Base-by-base conservation (phyloP, 2,329 filamentous ascomycete species). In the Saccharata proteae region DNA sequence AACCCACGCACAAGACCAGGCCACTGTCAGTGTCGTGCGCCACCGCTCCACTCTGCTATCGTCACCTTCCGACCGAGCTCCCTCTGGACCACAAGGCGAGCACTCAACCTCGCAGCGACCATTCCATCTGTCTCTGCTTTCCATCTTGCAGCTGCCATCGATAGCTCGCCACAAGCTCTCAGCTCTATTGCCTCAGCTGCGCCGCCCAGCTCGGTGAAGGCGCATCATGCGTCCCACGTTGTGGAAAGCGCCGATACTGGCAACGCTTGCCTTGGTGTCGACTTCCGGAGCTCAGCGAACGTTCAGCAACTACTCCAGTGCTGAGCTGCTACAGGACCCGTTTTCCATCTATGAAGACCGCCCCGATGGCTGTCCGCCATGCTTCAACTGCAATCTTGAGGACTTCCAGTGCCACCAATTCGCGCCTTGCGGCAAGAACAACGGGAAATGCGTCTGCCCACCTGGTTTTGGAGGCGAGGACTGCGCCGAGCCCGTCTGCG, bases 311-410 rank as follows among this genome's bases (percentile, higher is more conserved):
- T 47, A 73, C 69, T 43, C 61, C 72, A 44, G 71, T 73, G 26
- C 26, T 26, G 47, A 55, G 20, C 34, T 46, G 19, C 48, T 51
- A 20, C 40, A 47, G 6, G 38, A 46, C 24, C 73, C 80, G 51
- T 65, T 85, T 49, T 70, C 77, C 21, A 60, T 86, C 27, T 71
- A 82, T 58, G 78, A 74, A 42, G 75, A 80, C 46, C 72, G 82
- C 29, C 80, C 84, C 5, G 71, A 71, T 40, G 74, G 79, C 47
- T 90, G 83, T 51, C 82, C 82, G 32, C 82, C 82, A 48, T 90
- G 90, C 65, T 98, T 98, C 69, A 96, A 98, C 71, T 98, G 90
- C 62, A 80, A 94, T 36, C 72, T 98, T 11, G 86, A 90, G 16
- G 83, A 82, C 40, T 92, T 93, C 55, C 77, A 75, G 40, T 98